phyloP scores from a whole-genome alignment of 345 rosid genomes.

The Ceriops tagal region DNA sequence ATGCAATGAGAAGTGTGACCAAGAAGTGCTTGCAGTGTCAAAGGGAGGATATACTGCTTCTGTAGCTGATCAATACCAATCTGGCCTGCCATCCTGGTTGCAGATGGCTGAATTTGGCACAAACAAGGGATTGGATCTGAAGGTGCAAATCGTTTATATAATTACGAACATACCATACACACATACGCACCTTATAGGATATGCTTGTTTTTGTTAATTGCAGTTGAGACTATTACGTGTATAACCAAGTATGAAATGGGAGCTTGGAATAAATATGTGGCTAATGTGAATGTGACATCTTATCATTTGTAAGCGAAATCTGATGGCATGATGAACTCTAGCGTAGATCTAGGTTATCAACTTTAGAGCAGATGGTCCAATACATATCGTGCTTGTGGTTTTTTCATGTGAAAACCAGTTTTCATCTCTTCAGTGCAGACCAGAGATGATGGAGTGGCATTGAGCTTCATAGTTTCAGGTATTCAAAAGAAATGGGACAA shows the following conservation, averaged over 20 bases:
- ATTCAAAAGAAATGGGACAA: slow-evolving; percentile 45
- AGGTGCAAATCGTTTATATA: slow-evolving; percentile 42
- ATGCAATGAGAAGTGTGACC: slow-evolving; percentile 44
- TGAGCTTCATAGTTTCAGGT: slow-evolving; percentile 30
- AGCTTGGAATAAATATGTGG: background rate
- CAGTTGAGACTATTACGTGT: background rate
- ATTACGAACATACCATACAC: background rate
- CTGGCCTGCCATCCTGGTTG: slow-evolving; percentile 67
- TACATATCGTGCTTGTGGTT: too few species aligned
- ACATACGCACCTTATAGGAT: background rate
- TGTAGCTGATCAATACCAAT: slow-evolving; percentile 55
- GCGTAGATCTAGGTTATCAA: too few species aligned
- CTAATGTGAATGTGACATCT: background rate
- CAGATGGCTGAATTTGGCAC: slow-evolving; percentile 49
- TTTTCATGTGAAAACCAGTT: slow-evolving; percentile 34
- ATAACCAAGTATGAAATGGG: background rate
- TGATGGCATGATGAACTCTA: background rate
- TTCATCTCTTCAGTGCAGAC: slow-evolving; percentile 63
- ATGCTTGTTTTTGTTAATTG: slow-evolving; percentile 3
- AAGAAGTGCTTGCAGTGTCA: slow-evolving; percentile 34
- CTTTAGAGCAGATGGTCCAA: background rate
- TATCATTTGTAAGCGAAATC: background rate
- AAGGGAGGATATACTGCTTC: slow-evolving; percentile 43
- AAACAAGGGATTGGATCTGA: slow-evolving; percentile 32
- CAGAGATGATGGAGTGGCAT: slow-evolving; percentile 45